These are phyloP conservation scores for Blastobotrys proliferans DNA, from an alignment of 1,139 yeast genomes.

Conservation along the genomic window DNA sequence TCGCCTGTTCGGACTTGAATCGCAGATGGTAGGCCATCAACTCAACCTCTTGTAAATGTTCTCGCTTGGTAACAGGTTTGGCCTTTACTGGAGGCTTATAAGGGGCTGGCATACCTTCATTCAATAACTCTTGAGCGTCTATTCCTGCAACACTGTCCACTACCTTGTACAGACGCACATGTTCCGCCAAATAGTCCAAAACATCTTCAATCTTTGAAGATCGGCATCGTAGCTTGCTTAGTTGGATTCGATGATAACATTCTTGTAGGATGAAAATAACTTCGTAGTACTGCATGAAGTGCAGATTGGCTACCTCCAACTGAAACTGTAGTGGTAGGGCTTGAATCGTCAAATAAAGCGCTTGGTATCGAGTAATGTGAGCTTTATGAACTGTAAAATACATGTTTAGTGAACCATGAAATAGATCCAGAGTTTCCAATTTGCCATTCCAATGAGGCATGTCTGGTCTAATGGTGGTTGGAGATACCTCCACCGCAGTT, in stretches of 20 bases:
- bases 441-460: slow-evolving; percentile 14
- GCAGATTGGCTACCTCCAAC: slow-evolving; percentile 10
- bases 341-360: slow-evolving; percentile 10
- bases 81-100: slow-evolving; percentile 12
- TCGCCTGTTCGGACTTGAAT: slow-evolving; percentile 4
- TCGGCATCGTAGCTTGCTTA: slow-evolving; percentile 11
- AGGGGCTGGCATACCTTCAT: slow-evolving; percentile 9
- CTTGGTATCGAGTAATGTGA: slow-evolving; percentile 10
- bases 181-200: slow-evolving; percentile 11
- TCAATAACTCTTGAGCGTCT: slow-evolving; percentile 11
- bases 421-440: slow-evolving; percentile 11
- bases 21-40: slow-evolving; percentile 12
- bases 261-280: slow-evolving; percentile 8
- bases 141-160: slow-evolving; percentile 10
- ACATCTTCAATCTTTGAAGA: slow-evolving; percentile 5
- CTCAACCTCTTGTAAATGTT: slow-evolving; percentile 10
- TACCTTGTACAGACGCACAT: slow-evolving; percentile 6
- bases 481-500: slow-evolving; percentile 8
- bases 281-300: slow-evolving; percentile 12
- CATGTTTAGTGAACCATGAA: slow-evolving; percentile 12
- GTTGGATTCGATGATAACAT: slow-evolving; percentile 10
- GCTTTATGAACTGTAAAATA: slow-evolving; percentile 3
- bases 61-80: slow-evolving; percentile 8
- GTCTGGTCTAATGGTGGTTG: slow-evolving; percentile 8
- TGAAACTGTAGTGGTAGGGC: slow-evolving; percentile 12